Evolutionary conservation across 495 filamentous ascomycete genomes (phyloP).

Genomic region (Aspergillus asperescens): DNA sequence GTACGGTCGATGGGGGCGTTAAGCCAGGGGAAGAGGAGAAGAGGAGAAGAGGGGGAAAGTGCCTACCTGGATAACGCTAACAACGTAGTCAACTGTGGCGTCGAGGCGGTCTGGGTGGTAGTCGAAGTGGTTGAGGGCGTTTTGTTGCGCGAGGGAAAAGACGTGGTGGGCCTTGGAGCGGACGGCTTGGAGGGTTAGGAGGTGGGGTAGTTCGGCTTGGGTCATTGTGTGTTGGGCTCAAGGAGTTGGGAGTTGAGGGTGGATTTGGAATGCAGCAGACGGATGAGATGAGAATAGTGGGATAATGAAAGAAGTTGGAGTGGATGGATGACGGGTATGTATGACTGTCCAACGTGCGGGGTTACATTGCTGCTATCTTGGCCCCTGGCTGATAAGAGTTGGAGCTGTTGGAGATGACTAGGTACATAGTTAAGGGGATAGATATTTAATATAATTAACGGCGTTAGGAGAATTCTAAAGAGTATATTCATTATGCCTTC

Average conservation of each 20-base stretch:
- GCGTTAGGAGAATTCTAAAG: too few species aligned
- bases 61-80: conserved; percentile 30
- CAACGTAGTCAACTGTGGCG: conserved; percentile 29
- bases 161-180: conserved; percentile 31
- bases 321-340: neutral
- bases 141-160: conserved; percentile 27
- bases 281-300: neutral
- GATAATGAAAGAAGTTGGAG: neutral
- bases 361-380: neutral
- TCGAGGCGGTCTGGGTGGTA: conserved; percentile 29
- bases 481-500: too few species aligned
- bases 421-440: neutral
- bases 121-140: conserved; percentile 30
- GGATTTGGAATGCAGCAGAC: neutral
- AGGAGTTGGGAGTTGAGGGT: too few species aligned
- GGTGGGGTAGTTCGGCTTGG: neutral
- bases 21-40: too few species aligned
- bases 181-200: conserved; percentile 34
- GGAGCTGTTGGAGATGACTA: neutral
- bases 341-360: conserved; percentile 1
- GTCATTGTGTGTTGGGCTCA: neutral
- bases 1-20: too few species aligned
- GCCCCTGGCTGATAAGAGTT: neutral
- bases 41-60: neutral
- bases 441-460: too few species aligned